Conservation (phyloP, 2,329 filamentous ascomycete genomes). For the Nothophoma quercina region DNA sequence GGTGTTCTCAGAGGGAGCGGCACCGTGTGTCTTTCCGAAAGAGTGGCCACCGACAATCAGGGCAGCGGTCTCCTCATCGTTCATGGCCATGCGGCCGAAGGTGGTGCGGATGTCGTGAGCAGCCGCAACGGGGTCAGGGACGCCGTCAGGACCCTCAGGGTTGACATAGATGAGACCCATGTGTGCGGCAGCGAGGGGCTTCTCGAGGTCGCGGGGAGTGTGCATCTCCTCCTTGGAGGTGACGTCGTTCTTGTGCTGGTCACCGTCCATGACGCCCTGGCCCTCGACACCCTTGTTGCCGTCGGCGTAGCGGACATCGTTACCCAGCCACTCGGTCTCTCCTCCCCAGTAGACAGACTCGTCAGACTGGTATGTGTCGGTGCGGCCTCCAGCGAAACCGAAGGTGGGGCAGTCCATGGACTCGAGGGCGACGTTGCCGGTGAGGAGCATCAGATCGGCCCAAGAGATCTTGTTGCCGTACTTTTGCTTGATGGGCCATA, state of each 20-base stretch:
- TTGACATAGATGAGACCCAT: slow-evolving; percentile 87
- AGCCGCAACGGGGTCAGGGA: slow-evolving; percentile 72
- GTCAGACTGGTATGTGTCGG: slow-evolving; percentile 78
- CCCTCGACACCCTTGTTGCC: slow-evolving; percentile 57
- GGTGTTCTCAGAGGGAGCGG: slow-evolving; percentile 68
- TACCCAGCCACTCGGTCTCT: slow-evolving; percentile 77
- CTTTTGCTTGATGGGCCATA: slow-evolving; percentile 86
- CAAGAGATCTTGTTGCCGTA: slow-evolving; percentile 84
- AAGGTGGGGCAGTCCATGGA: slow-evolving; percentile 77
- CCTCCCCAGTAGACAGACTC: slow-evolving; percentile 80
- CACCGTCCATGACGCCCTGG: slow-evolving; percentile 49
- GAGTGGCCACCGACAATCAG: slow-evolving; percentile 80
- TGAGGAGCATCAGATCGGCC: slow-evolving; percentile 75
- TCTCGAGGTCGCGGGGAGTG: slow-evolving; percentile 68
- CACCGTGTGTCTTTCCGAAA: slow-evolving; percentile 84
- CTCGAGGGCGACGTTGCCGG: slow-evolving; percentile 79
- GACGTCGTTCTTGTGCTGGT: slow-evolving; percentile 39
- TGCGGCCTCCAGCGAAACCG: slow-evolving; percentile 75
- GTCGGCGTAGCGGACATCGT: slow-evolving; percentile 71
- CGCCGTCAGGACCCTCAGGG: slow-evolving; percentile 75
- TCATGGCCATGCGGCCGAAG: slow-evolving; percentile 83
- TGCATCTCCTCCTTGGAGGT: slow-evolving; percentile 51
- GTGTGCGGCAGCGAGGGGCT: slow-evolving; percentile 71
- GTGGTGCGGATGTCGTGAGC: slow-evolving; percentile 76
- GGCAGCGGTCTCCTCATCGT: slow-evolving; percentile 81